Evolutionary conservation across 2,329 filamentous ascomycete species (phyloP), one percentile per base, ranked within the genome.

Genomic region (Ceratocystiopsis minuta): DNA sequence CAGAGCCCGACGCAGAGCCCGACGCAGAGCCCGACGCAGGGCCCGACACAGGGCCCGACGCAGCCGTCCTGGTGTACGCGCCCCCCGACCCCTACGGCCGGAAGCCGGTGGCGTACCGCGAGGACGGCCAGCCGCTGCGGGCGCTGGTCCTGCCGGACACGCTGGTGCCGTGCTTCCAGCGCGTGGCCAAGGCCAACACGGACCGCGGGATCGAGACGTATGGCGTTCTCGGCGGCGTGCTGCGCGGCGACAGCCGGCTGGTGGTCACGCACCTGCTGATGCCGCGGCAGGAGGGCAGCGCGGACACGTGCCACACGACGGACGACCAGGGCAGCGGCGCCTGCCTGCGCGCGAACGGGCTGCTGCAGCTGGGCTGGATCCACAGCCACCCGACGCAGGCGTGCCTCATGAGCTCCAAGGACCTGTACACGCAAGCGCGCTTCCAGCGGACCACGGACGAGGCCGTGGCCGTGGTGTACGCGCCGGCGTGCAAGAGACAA

Each of bases 361-460:
- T 96, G 33, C 73, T 94, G 58, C 76, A 93, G 41, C 69, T 94
- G 6, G 88, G 88, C 34, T 98, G 90, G 90, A 98, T 98, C 46
- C 90, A 98, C 56, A 98, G 90, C 0, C 90, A 98, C 57, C 90
- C 90, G 0, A 85, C 80, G 0, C 90, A 98, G 61, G 92, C 85
- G 0, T 98, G 90, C 59, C 98, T 98, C 57, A 92, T 98, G 83
- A 94, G 85, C 56, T 90, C 81, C 39, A 69, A 88, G 39, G 90
- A 98, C 55, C 57, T 96, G 50, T 90, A 98, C 55, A 98, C 92
- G 0, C 88, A 94, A 55, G 78, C 79, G 3, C 86, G 86, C 12
- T 96, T 95, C 57, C 90, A 98, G 60, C 78, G 90, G 45, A 95
- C 95, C 85, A 73, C 96, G 61, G 80, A 86, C 1, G 90, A 98